Evolutionary conservation across 192 early-diverging fungal genomes (phyloP).

Genomic region (Coemansia sp.): DNA sequence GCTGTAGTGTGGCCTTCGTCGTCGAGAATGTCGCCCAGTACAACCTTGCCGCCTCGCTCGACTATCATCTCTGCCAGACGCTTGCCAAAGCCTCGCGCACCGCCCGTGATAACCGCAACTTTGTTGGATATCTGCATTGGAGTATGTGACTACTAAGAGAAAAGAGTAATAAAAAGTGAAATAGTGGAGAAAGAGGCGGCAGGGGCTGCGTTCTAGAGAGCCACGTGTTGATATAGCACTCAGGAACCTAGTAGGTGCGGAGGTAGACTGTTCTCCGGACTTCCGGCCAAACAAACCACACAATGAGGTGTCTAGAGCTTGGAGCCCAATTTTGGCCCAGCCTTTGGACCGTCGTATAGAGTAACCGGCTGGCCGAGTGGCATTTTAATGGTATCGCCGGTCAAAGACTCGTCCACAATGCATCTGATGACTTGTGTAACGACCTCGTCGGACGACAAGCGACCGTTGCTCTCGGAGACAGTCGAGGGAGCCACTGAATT

Average conservation of each 20-base stretch:
- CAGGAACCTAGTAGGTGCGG: too few relatives aligned
- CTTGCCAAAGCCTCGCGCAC: conserved; percentile 65
- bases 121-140: conserved; percentile 55
- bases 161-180: not conserved
- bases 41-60: conserved; percentile 61
- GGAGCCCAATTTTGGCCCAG: not conserved
- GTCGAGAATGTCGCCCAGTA: conserved; percentile 60
- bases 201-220: not conserved
- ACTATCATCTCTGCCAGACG: conserved; percentile 58
- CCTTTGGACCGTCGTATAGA: not conserved
- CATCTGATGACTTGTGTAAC: conserved; percentile 57
- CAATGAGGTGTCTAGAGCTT: not conserved
- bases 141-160: not conserved
- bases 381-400: conserved; percentile 50
- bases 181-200: not conserved
- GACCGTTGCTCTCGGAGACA: conserved; percentile 32
- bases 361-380: not conserved
- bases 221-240: too few relatives aligned
- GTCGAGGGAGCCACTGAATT: conserved; percentile 61
- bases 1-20: conserved; percentile 46
- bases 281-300: too few relatives aligned
- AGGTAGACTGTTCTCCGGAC: too few relatives aligned
- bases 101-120: conserved; percentile 69
- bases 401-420: conserved; percentile 58
- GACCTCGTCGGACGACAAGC: conserved; percentile 50